These are phyloP conservation scores for Cadophora sp. DNA, from an alignment of 2,329 filamentous ascomycete species.

Conservation along the genomic window DNA sequence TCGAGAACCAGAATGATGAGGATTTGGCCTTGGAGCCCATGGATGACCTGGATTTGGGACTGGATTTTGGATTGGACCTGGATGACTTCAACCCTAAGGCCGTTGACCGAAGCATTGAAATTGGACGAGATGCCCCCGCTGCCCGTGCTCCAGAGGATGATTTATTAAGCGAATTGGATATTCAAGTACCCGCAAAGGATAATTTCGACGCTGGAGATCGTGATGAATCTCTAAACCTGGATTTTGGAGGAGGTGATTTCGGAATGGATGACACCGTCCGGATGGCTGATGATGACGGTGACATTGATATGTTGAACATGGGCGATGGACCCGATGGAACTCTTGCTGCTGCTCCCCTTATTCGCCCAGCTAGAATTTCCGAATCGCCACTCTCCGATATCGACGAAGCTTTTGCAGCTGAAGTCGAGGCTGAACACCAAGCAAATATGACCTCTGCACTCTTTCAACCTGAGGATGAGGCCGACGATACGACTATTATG, in stretches of 20 bases:
- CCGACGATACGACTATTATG: conserved; percentile 60
- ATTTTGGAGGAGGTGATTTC: conserved; percentile 50
- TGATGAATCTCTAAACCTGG: conserved; percentile 61
- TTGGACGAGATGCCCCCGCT: conserved; percentile 83
- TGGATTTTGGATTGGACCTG: conserved; percentile 74
- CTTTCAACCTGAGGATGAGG: conserved; percentile 64
- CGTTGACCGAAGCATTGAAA: conserved; percentile 74
- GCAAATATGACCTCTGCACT: conserved; percentile 58
- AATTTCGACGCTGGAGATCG: conserved; percentile 56
- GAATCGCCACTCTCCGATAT: conserved; percentile 76
- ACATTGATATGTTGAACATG: conserved; percentile 67
- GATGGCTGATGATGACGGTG: conserved; percentile 68
- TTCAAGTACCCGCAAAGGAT: conserved; percentile 61
- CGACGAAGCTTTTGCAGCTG: conserved; percentile 66
- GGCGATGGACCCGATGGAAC: conserved; percentile 63
- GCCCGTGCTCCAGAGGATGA: conserved; percentile 73
- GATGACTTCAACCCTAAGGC: conserved; percentile 46
- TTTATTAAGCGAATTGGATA: conserved; percentile 67
- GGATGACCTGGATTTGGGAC: conserved; percentile 73
- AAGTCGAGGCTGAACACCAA: conserved; percentile 60
- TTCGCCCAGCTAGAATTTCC: conserved; percentile 67
- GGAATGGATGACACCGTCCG: conserved; percentile 57
- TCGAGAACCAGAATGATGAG: conserved; percentile 57
- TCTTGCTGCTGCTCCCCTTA: conserved; percentile 55
- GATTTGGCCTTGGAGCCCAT: conserved; percentile 59